A percentile compares a stretch with the other conserved stretches of the same genome.
These are phyloP conservation scores for Nemania serpens DNA, from an alignment of 2,329 filamentous ascomycete genomes.

Conservation along the genomic window DNA sequence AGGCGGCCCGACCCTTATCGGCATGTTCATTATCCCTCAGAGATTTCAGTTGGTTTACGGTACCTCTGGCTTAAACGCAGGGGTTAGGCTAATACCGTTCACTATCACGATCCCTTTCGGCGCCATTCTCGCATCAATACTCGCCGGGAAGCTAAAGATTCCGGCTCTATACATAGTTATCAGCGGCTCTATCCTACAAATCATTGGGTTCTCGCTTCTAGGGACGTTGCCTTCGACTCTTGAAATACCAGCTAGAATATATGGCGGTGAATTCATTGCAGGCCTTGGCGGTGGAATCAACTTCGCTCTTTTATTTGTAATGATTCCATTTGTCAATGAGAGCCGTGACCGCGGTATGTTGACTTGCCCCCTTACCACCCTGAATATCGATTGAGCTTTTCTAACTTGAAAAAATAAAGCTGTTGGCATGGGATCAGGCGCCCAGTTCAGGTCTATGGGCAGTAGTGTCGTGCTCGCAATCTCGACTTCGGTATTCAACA, in stretches of 20 bases:
- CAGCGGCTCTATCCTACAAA: too few species aligned
- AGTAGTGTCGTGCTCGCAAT: slow-evolving; percentile 18
- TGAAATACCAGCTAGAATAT: background rate
- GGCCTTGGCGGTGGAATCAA: slow-evolving; percentile 21
- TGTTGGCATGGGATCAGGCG: slow-evolving; percentile 18
- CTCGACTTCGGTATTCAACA: slow-evolving; percentile 23
- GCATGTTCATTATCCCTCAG: slow-evolving; percentile 21
- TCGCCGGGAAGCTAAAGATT: background rate
- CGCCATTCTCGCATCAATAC: background rate
- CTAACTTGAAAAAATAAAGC: slow-evolving; percentile 6
- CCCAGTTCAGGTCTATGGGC: slow-evolving; percentile 21
- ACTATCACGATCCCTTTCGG: background rate
- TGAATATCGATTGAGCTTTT: background rate
- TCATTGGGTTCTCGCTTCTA: slow-evolving; percentile 17
- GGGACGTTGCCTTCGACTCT: background rate
- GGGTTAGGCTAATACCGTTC: slow-evolving; percentile 28
- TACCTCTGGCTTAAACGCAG: slow-evolving; percentile 20
- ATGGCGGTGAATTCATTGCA: slow-evolving; percentile 19
- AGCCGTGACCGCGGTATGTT: slow-evolving; percentile 11
- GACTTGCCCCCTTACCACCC: background rate
- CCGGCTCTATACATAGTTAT: too few species aligned
- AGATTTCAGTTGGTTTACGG: slow-evolving; percentile 33
- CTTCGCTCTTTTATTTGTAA: slow-evolving; percentile 6
- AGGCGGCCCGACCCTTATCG: background rate
- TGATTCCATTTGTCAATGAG: slow-evolving; percentile 10